Conservation (phyloP, 495 filamentous ascomycete genomes). For the Haplographium delicatum region DNA sequence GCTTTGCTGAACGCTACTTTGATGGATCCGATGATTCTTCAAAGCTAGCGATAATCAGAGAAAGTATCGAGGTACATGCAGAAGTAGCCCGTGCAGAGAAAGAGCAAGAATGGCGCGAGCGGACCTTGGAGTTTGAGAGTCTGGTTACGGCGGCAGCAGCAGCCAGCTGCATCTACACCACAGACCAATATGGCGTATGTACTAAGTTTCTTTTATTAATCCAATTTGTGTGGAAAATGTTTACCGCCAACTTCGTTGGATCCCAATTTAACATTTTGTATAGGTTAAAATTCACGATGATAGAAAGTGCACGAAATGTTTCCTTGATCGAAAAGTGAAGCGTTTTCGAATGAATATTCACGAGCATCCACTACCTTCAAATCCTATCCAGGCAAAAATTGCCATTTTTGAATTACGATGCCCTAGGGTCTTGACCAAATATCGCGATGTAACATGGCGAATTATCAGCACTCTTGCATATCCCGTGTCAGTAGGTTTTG, state of each 20-base stretch:
- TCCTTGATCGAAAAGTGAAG: slow-evolving; percentile 19
- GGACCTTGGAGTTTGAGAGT: slow-evolving; percentile 27
- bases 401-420: slow-evolving; percentile 23
- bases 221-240: no score
- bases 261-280: no score
- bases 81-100: slow-evolving; percentile 25
- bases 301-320: slow-evolving; percentile 34
- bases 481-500: no score
- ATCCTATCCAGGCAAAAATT: slow-evolving; percentile 5
- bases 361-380: slow-evolving; percentile 9
- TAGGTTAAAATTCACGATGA: slow-evolving; percentile 27
- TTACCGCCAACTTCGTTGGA: no score
- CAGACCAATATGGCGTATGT: slow-evolving; percentile 2
- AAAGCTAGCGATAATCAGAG: slow-evolving; percentile 24
- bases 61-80: slow-evolving; percentile 30
- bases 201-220: not conserved
- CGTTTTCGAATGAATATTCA: slow-evolving; percentile 18
- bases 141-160: slow-evolving; percentile 24
- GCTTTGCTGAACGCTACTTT: slow-evolving; percentile 40
- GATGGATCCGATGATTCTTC: slow-evolving; percentile 22
- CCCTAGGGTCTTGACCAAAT: slow-evolving; percentile 16
- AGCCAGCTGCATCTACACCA: slow-evolving; percentile 24
- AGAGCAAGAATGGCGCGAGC: slow-evolving; percentile 30
- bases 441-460: slow-evolving; percentile 27
- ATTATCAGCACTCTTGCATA: slow-evolving; percentile 24